These are phyloP conservation scores for Tephrocybe sp. DNA, from an alignment of 768 basidiomycete species.

Conservation along the genomic window DNA sequence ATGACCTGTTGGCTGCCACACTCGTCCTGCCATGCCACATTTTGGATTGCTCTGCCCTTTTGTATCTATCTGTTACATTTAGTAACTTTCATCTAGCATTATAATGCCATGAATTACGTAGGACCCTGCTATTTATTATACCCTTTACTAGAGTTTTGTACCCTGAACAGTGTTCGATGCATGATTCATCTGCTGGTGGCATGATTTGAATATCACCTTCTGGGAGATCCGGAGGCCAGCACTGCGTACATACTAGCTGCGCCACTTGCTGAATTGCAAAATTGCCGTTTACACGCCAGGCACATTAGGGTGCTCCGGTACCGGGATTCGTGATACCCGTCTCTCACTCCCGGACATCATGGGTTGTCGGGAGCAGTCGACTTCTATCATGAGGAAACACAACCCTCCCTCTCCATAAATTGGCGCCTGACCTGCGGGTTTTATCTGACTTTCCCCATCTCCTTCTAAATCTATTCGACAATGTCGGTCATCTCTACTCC, in stretches of 20 bases:
- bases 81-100: conserved; percentile 19
- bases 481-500: conserved; percentile 76
- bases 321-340: conserved; percentile 13
- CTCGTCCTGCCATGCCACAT: background rate
- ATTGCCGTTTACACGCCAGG: too few relatives aligned
- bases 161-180: background rate
- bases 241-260: too few relatives aligned
- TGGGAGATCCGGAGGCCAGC: too few relatives aligned
- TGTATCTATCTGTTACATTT: conserved; percentile 13
- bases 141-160: background rate
- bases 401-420: conserved; percentile 9
- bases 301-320: background rate
- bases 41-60: background rate
- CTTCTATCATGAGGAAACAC: conserved; percentile 14
- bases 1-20: conserved; percentile 1
- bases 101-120: conserved; percentile 10
- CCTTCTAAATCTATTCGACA: conserved; percentile 10
- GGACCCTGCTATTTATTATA: conserved; percentile 7
- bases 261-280: too few relatives aligned
- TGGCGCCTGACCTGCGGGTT: background rate
- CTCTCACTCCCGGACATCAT: background rate
- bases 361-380: background rate
- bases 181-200: background rate
- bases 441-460: background rate
- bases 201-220: too few relatives aligned